Evolutionary conservation across 345 rosid genomes (phyloP).

Genomic region (Isatis tinctoria): DNA sequence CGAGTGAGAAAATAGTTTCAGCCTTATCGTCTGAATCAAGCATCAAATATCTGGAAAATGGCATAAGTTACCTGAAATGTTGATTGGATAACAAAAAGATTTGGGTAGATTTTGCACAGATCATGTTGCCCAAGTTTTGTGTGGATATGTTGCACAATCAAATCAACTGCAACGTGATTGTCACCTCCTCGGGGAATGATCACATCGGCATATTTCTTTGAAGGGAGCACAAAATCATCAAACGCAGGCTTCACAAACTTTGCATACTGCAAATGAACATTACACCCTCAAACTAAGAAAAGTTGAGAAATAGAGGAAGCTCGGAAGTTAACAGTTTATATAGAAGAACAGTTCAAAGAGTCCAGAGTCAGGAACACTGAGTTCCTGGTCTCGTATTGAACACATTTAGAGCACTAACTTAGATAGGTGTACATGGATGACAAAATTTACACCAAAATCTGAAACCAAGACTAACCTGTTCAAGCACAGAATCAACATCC

Average conservation of each 20-base stretch:
- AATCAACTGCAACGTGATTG: slow-evolving; percentile 93
- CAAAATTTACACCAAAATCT: background rate
- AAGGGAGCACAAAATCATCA: slow-evolving; percentile 93
- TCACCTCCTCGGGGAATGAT: slow-evolving; percentile 96
- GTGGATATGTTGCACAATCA: slow-evolving; percentile 91
- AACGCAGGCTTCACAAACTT: slow-evolving; percentile 99
- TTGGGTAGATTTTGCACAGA: slow-evolving; percentile 87
- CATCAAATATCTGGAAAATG: background rate
- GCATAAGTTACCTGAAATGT: slow-evolving; percentile 78
- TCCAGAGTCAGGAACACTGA: background rate
- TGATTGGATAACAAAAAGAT: slow-evolving; percentile 71
- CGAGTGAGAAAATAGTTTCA: slow-evolving; percentile 18
- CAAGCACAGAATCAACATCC: slow-evolving; percentile 94
- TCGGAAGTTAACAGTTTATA: background rate
- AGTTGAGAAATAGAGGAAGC: background rate
- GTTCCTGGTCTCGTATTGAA: background rate
- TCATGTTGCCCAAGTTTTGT: slow-evolving; percentile 96
- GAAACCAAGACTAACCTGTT: slow-evolving; percentile 58
- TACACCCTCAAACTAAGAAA: slow-evolving; percentile 1
- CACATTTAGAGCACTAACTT: background rate
- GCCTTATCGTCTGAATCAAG: background rate
- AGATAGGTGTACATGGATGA: background rate
- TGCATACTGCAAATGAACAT: slow-evolving; percentile 68
- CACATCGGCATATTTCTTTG: slow-evolving; percentile 93
- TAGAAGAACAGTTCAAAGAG: background rate